Percentiles rank a stretch among this genome's conserved stretches.
Evolutionary conservation across 1,284 basidiomycete genomes (phyloP).

Genomic region (Pseudozyma sp.): DNA sequence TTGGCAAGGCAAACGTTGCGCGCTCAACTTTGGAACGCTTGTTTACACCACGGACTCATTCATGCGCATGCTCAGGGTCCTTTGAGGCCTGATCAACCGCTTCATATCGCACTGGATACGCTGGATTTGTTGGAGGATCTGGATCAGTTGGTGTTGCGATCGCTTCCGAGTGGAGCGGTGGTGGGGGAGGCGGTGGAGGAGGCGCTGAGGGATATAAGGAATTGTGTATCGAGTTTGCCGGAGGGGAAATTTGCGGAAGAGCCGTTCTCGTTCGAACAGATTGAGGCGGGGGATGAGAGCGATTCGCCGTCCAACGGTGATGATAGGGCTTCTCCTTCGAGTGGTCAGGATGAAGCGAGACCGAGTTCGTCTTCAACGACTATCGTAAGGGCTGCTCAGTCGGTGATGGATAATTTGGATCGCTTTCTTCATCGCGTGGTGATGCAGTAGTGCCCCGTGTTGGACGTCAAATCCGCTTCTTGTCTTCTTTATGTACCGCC

Average conservation of each 20-base stretch:
- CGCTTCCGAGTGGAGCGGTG: neutral
- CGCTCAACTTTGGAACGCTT: slow-evolving; percentile 33
- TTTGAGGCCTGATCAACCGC: slow-evolving; percentile 34
- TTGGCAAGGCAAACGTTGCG: slow-evolving; percentile 33
- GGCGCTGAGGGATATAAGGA: slow-evolving; percentile 17
- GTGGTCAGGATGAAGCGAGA: neutral
- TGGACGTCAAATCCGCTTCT: neutral
- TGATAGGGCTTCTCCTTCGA: neutral
- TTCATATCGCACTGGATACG: slow-evolving; percentile 44
- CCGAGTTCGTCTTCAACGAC: slow-evolving; percentile 20
- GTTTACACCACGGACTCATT: slow-evolving; percentile 30
- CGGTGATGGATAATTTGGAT: slow-evolving; percentile 36
- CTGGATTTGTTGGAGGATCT: slow-evolving; percentile 49
- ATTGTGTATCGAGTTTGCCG: slow-evolving; percentile 22
- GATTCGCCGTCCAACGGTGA: slow-evolving; percentile 3
- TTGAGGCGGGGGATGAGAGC: slow-evolving; percentile 23
- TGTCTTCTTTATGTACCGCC: neutral
- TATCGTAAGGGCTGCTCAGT: slow-evolving; percentile 24
- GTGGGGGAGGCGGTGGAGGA: slow-evolving; percentile 8
- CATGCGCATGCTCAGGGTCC: slow-evolving; percentile 12
- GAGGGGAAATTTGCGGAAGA: slow-evolving; percentile 18
- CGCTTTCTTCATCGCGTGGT: slow-evolving; percentile 24
- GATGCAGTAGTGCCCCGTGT: neutral
- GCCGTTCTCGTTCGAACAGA: slow-evolving; percentile 36
- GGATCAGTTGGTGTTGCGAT: slow-evolving; percentile 18